Conservation (phyloP, 1,284 basidiomycete species). For the Trichosporon sp. region DNA sequence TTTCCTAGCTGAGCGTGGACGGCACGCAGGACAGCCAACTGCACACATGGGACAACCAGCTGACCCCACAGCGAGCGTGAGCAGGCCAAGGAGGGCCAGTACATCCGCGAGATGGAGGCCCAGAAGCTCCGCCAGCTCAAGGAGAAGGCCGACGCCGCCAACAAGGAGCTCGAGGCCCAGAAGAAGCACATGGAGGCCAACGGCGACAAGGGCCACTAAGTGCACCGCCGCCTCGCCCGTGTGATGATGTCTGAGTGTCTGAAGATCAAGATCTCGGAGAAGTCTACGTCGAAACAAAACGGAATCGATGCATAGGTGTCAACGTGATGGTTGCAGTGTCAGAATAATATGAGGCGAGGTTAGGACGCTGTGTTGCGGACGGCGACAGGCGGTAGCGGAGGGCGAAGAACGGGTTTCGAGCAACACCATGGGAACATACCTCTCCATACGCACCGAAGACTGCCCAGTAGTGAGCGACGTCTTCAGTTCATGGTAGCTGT, state of each 20-base stretch:
- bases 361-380: too few species aligned
- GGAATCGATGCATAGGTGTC: not conserved
- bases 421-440: too few species aligned
- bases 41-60: too few species aligned
- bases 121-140: conserved; percentile 42
- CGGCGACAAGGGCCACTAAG: conserved; percentile 8
- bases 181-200: conserved; percentile 6
- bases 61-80: conserved; percentile 35
- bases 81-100: conserved; percentile 46
- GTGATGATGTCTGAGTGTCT: not conserved
- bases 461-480: too few species aligned
- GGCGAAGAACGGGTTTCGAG: too few species aligned
- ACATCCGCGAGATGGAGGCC: conserved; percentile 46
- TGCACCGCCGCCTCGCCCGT: not conserved
- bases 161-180: conserved; percentile 38
- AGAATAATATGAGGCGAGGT: too few species aligned
- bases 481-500: too few species aligned
- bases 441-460: too few species aligned
- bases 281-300: not conserved
- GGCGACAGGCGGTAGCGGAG: not conserved
- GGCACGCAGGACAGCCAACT: too few species aligned
- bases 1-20: too few species aligned
- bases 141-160: conserved; percentile 32
- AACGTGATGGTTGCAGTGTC: not conserved
- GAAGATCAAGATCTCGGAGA: not conserved